Conservation (phyloP, 139 green algal species). For the Deuterostichococcus epilithicus region DNA sequence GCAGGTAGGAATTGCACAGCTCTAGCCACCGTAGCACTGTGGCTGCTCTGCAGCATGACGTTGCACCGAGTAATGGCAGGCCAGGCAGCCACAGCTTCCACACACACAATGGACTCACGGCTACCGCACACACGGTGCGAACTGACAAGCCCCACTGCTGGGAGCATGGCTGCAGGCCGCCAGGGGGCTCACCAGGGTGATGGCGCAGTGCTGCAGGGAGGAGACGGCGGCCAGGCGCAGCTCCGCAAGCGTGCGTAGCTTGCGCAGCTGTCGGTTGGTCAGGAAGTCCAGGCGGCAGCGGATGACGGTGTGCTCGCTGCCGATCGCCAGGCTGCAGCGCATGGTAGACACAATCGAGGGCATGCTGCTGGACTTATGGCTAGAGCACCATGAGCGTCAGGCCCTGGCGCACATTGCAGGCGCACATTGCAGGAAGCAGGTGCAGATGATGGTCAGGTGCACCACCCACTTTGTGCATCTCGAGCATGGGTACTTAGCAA, state of each 20-base stretch:
- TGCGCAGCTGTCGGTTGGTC: constrained; percentile 17
- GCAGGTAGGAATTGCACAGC: too few species aligned
- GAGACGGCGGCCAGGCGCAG: constrained; percentile 21
- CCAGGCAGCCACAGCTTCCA: too few species aligned
- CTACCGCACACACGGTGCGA: too few species aligned
- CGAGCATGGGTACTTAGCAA: too few species aligned
- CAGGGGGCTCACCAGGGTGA: constrained; percentile 15
- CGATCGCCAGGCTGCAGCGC: constrained; percentile 14
- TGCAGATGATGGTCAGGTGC: too few species aligned
- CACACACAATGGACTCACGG: too few species aligned
- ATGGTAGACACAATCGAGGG: background rate
- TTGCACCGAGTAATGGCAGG: too few species aligned
- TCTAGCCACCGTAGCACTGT: too few species aligned
- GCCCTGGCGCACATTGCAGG: background rate
- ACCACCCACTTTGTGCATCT: too few species aligned
- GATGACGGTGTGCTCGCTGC: constrained; percentile 22
- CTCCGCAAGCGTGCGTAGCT: constrained; percentile 17
- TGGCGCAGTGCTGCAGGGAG: constrained; percentile 22
- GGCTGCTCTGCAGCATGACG: too few species aligned
- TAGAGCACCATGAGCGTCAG: background rate
- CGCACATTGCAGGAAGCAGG: too few species aligned
- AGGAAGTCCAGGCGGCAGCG: constrained; percentile 24
- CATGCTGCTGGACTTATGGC: background rate
- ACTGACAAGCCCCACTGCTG: too few species aligned
- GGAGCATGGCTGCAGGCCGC: background rate